Percentiles rank a stretch among this genome's conserved stretches.
phyloP scores from a whole-genome alignment of 805 yeast species.

The Saturnispora silvae region DNA sequence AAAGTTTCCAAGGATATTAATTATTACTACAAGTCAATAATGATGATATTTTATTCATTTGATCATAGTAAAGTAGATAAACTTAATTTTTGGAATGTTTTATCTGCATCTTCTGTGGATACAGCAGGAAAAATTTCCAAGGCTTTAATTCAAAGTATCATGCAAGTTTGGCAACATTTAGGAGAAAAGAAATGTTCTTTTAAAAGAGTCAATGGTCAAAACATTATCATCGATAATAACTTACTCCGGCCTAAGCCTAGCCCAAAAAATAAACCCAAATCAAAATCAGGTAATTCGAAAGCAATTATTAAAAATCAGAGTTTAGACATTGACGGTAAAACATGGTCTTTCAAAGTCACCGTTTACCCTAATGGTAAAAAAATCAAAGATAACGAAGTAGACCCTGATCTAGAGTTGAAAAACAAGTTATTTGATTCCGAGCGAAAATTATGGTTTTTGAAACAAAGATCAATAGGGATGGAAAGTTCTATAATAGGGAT shows the following conservation, averaged over 20 bases:
- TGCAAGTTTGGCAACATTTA: neutral
- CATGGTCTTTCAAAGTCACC: conserved; percentile 7
- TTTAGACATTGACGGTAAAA: conserved; percentile 5
- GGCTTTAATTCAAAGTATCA: neutral
- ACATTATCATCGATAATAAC: conserved; percentile 5
- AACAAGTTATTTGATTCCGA: conserved; percentile 7
- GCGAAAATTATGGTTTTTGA: conserved; percentile 7
- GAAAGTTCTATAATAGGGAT: neutral
- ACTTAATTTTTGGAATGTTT: conserved; percentile 7
- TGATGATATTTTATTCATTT: conserved; percentile 2
- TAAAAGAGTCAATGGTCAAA: conserved; percentile 1
- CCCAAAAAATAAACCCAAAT: conserved; percentile 2
- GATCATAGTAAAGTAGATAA: conserved; percentile 4
- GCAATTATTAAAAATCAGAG: conserved; percentile 4
- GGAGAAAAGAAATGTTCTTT: conserved; percentile 2
- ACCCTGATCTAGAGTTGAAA: neutral
- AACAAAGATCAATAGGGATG: conserved; percentile 3
- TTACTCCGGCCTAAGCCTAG: neutral
- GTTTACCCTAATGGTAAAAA: conserved; percentile 12
- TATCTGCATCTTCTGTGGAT: conserved; percentile 1
- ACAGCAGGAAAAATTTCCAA: neutral
- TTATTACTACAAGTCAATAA: conserved; percentile 1
- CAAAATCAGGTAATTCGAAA: neutral
- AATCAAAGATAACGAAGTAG: conserved; percentile 2
- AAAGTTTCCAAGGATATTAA: neutral